Percentiles rank a stretch among this genome's conserved stretches.
phyloP scores from a whole-genome alignment of 495 filamentous ascomycete genomes.

The Lasiosphaeris hirsuta region DNA sequence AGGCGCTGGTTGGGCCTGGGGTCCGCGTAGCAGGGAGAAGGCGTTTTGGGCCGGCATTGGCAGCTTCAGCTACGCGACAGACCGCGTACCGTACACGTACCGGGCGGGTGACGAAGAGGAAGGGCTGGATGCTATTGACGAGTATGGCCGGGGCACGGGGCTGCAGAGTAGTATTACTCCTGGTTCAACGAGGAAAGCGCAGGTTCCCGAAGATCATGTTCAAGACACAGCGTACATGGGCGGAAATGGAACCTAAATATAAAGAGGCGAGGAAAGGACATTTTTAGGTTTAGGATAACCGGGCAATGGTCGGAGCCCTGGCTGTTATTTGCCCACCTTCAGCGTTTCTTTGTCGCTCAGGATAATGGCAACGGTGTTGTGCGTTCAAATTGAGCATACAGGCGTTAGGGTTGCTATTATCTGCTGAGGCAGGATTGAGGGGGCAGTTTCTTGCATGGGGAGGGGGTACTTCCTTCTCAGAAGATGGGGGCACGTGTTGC shows the following conservation, averaged over 20 bases:
- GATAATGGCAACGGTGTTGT: too few relatives aligned
- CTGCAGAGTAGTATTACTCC: slow-evolving; percentile 4
- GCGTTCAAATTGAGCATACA: too few relatives aligned
- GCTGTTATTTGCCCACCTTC: too few relatives aligned
- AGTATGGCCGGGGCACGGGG: slow-evolving; percentile 17
- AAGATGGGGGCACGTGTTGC: too few relatives aligned
- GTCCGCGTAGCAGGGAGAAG: slow-evolving; percentile 48
- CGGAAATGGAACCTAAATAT: background rate
- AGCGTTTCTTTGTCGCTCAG: too few relatives aligned
- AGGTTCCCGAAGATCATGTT: slow-evolving; percentile 3
- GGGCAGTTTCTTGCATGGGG: too few relatives aligned
- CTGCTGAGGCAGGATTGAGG: too few relatives aligned
- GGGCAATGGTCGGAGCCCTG: too few relatives aligned
- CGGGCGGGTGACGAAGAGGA: slow-evolving; percentile 37
- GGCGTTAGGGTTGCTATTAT: too few relatives aligned
- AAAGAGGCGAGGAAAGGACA: background rate
- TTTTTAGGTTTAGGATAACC: too few relatives aligned
- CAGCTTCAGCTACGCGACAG: slow-evolving; percentile 47
- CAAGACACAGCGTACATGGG: slow-evolving; percentile 13
- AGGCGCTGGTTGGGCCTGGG: slow-evolving; percentile 59
- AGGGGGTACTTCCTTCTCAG: too few relatives aligned
- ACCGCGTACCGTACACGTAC: slow-evolving; percentile 33
- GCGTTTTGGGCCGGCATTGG: slow-evolving; percentile 62
- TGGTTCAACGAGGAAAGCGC: slow-evolving; percentile 15
- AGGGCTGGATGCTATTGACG: slow-evolving; percentile 12